These are phyloP conservation scores for Microstegium vimineum DNA, from an alignment of 176 grass and related monocot genomes.

Conservation along the genomic window DNA sequence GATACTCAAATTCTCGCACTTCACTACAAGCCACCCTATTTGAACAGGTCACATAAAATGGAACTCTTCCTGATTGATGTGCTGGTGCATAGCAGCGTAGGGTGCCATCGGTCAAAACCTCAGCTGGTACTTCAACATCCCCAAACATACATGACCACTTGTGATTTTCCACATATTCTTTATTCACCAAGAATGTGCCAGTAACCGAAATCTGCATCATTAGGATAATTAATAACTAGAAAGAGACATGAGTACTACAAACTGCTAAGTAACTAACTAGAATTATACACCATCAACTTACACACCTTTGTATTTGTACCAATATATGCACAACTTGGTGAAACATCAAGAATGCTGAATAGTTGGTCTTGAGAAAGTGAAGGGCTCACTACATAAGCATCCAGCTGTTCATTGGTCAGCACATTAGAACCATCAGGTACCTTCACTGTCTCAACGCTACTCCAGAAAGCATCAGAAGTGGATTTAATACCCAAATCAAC, in stretches of 20 bases:
- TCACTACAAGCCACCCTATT: constrained; percentile 85
- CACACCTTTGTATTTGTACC: constrained; percentile 67
- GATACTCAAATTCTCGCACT: constrained; percentile 78
- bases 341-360: constrained; percentile 80
- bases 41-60: constrained; percentile 84
- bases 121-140: constrained; percentile 77
- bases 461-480: constrained; percentile 62
- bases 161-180: constrained; percentile 44
- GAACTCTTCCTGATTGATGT: constrained; percentile 60
- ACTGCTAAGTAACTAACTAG: constrained; percentile 8
- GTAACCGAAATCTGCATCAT: constrained; percentile 62
- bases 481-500: constrained; percentile 59
- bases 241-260: not conserved
- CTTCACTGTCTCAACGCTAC: constrained; percentile 39
- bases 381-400: constrained; percentile 59
- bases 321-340: constrained; percentile 54
- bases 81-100: constrained; percentile 63
- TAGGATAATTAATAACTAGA: constrained; percentile 9
- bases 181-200: constrained; percentile 70
- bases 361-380: constrained; percentile 81
- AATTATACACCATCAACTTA: not conserved
- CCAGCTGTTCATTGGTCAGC: constrained; percentile 51
- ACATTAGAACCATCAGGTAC: constrained; percentile 48
- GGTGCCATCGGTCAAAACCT: constrained; percentile 67
- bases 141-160: constrained; percentile 98